Evolutionary conservation across 2,329 filamentous ascomycete species (phyloP).

Genomic region (Colletotrichum chlorophyti): DNA sequence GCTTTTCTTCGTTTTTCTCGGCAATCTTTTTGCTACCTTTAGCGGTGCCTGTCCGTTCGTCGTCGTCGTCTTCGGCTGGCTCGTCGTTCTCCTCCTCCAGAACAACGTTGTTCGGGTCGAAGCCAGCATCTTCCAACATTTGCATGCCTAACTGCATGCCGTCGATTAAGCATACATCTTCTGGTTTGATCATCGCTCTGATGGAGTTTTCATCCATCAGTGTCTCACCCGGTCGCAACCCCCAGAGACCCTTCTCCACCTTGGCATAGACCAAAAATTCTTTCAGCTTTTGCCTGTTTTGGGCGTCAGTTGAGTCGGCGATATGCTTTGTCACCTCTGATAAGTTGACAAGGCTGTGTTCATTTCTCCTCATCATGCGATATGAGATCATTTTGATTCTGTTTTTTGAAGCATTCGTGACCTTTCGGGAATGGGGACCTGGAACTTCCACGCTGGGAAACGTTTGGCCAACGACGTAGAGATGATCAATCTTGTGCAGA

Average conservation of each 20-base stretch:
- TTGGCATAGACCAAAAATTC: constrained; percentile 95
- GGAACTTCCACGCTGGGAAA: constrained; percentile 93
- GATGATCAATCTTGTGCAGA: constrained; percentile 86
- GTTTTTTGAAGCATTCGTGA: constrained; percentile 97
- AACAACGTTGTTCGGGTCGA: constrained; percentile 68
- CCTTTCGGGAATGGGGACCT: constrained; percentile 90
- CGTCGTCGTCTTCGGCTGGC: constrained; percentile 54
- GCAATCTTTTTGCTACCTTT: constrained; percentile 53
- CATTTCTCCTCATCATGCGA: constrained; percentile 81
- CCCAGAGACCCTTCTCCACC: constrained; percentile 83
- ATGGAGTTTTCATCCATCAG: constrained; percentile 83
- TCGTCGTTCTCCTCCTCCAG: constrained; percentile 72
- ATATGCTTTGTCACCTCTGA: constrained; percentile 92
- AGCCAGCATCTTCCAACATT: constrained; percentile 89
- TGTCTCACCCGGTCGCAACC: constrained; percentile 73
- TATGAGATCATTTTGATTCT: constrained; percentile 96
- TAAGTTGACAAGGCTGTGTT: constrained; percentile 72
- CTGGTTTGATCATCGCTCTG: constrained; percentile 88
- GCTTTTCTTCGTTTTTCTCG: constrained; percentile 69
- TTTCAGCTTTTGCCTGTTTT: constrained; percentile 95
- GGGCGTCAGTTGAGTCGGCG: constrained; percentile 90
- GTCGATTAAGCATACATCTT: constrained; percentile 93
- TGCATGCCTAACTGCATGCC: constrained; percentile 96
- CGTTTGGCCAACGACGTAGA: constrained; percentile 91
- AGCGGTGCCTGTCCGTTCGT: constrained; percentile 42